A percentile compares a stretch with the other conserved stretches of the same genome.
Evolutionary conservation across 2,329 filamentous ascomycete species (phyloP).

Genomic region (Aspergillus terreus): DNA sequence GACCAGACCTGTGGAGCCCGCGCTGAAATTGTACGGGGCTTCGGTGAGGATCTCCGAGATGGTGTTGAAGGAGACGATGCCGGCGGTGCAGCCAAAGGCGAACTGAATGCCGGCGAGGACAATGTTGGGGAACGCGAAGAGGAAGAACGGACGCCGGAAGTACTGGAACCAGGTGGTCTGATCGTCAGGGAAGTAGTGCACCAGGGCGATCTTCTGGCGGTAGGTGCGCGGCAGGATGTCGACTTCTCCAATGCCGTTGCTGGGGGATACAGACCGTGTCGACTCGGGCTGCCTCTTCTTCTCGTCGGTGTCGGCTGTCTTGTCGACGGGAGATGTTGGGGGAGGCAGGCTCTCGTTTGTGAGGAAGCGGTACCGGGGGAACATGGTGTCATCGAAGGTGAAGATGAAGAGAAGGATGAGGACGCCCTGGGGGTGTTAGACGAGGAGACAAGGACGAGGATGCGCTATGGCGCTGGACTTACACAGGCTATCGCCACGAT

Average conservation of each 20-base stretch:
- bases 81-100: conserved; percentile 39
- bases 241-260: conserved; percentile 11
- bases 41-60: conserved; percentile 35
- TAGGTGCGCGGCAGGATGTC: conserved; percentile 20
- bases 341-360: neutral
- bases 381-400: conserved; percentile 36
- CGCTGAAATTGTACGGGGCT: conserved; percentile 34
- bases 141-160: conserved; percentile 38
- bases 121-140: conserved; percentile 39
- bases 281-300: conserved; percentile 6
- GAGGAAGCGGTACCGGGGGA: conserved; percentile 30
- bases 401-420: conserved; percentile 27
- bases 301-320: neutral
- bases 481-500: conserved; percentile 31
- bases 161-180: conserved; percentile 38
- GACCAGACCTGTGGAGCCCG: conserved; percentile 28
- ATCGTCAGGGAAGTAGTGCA: conserved; percentile 29
- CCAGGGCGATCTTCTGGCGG: conserved; percentile 19
- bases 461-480: conserved; percentile 4
- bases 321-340: no score
- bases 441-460: conserved; percentile 1
- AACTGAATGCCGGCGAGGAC: conserved; percentile 39
- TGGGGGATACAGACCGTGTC: conserved; percentile 15
- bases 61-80: conserved; percentile 40
- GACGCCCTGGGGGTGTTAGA: conserved; percentile 11